A percentile compares a stretch with the other conserved stretches of the same genome.
Conservation (phyloP, 192 early-diverging fungal species). For the Lunasporangiospora selenospora region DNA sequence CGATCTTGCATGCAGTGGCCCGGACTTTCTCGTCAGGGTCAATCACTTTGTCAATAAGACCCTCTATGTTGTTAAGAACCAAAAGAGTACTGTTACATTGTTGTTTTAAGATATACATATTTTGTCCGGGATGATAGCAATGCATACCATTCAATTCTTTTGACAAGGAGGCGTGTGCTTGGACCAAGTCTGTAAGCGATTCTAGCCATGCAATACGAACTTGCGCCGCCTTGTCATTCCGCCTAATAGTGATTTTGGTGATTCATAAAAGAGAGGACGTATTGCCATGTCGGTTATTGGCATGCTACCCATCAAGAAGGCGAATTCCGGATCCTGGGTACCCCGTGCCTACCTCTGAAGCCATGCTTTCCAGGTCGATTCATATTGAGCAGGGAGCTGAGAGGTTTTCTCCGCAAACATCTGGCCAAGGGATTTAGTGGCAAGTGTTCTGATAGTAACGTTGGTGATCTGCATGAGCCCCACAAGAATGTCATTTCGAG, state of each 20-base stretch:
- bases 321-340: background rate
- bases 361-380: conserved; percentile 87
- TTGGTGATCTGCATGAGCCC: conserved; percentile 63
- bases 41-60: conserved; percentile 60
- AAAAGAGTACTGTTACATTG: background rate
- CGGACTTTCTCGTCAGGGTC: conserved; percentile 97
- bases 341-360: conserved; percentile 64
- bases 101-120: background rate
- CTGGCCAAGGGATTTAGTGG: conserved; percentile 80
- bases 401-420: conserved; percentile 88
- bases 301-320: too few relatives aligned
- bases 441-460: conserved; percentile 74
- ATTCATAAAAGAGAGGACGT: too few relatives aligned
- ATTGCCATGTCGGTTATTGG: too few relatives aligned
- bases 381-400: conserved; percentile 74
- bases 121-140: background rate
- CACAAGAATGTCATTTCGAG: background rate
- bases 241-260: conserved; percentile 52
- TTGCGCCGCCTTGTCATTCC: conserved; percentile 73
- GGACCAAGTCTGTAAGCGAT: conserved; percentile 64
- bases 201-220: conserved; percentile 84
- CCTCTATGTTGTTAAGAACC: conserved; percentile 1
- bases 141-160: conserved; percentile 73
- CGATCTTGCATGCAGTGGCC: conserved; percentile 67
- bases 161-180: conserved; percentile 73